Conservation (phyloP, 2,329 filamentous ascomycete genomes). For the Akanthomyces dipterigenus region DNA sequence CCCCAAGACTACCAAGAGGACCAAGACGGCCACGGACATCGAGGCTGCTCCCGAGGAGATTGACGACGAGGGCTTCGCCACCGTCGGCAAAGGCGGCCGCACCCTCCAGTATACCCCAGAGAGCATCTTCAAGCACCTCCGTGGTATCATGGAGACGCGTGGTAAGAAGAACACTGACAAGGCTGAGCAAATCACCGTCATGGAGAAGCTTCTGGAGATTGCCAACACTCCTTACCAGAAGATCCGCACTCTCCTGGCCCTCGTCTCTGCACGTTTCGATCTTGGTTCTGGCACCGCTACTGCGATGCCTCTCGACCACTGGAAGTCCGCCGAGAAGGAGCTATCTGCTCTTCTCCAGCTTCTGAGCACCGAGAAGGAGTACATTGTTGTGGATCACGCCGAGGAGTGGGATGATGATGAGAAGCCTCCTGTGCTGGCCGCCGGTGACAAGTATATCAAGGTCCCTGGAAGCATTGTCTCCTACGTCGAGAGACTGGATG, state of each 20-base stretch:
- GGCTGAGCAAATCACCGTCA: conserved; percentile 86
- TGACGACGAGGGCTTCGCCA: conserved; percentile 82
- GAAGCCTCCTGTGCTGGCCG: conserved; percentile 69
- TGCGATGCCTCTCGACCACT: conserved; percentile 92
- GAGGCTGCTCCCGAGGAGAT: conserved; percentile 43
- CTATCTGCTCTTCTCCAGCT: conserved; percentile 69
- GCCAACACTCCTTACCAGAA: conserved; percentile 86
- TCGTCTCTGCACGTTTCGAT: conserved; percentile 93
- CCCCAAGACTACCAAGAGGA: conserved; percentile 42
- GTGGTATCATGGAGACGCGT: conserved; percentile 87
- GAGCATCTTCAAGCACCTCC: conserved; percentile 95
- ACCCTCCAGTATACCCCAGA: conserved; percentile 89
- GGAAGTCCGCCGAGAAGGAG: conserved; percentile 90
- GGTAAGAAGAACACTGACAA: conserved; percentile 99
- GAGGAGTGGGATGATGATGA: conserved; percentile 99
- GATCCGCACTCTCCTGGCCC: conserved; percentile 82
- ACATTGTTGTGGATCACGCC: conserved; percentile 81
- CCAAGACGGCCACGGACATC: conserved; percentile 39
- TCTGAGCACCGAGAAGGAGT: conserved; percentile 71
- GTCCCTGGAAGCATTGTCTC: conserved; percentile 92
- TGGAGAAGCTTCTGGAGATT: conserved; percentile 94
- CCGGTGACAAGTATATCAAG: conserved; percentile 76
- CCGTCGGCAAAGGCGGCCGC: conserved; percentile 82
- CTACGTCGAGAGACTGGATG: conserved; percentile 88
- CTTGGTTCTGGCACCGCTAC: conserved; percentile 68